These are phyloP conservation scores for Bruguiera hainesii DNA, from an alignment of 441 rosid genomes.

Conservation along the genomic window DNA sequence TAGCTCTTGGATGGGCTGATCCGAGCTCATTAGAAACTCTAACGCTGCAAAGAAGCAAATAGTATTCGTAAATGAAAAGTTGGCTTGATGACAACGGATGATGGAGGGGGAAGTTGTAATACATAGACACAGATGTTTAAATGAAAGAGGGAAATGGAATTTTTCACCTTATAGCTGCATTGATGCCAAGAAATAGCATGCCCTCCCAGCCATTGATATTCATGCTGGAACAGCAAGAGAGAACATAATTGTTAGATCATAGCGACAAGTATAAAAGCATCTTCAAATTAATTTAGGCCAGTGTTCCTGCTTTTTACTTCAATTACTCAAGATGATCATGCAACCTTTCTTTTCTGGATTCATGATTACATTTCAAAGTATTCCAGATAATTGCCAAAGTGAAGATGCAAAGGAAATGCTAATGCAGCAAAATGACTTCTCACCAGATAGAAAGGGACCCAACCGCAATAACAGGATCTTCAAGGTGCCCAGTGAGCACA, in stretches of 20 bases:
- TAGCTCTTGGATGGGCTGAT: slow-evolving; percentile 77
- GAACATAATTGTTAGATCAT: background rate
- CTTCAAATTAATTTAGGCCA: no score
- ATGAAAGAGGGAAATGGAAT: background rate
- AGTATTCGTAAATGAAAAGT: no score
- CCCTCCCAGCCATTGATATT: slow-evolving; percentile 97
- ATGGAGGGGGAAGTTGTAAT: background rate
- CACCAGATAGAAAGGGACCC: slow-evolving; percentile 91
- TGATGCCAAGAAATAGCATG: slow-evolving; percentile 80
- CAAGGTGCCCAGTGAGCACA: slow-evolving; percentile 88
- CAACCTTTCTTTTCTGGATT: no score
- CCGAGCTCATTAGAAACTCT: slow-evolving; percentile 85
- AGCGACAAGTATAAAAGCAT: background rate
- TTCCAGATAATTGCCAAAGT: no score
- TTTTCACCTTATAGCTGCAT: slow-evolving; percentile 76
- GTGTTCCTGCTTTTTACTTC: no score
- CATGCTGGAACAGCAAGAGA: slow-evolving; percentile 49
- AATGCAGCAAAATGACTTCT: slow-evolving; percentile 5
- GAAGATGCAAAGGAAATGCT: background rate
- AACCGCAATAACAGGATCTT: slow-evolving; percentile 67
- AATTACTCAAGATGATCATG: no score
- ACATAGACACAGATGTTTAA: background rate
- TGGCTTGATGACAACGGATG: background rate
- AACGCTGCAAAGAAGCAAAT: slow-evolving; percentile 40
- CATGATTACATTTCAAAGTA: no score